A percentile compares a stretch with the other conserved stretches of the same genome.
These are phyloP conservation scores for Vitis hybrid DNA, from an alignment of 177 flowering plant genomes.

Conservation along the genomic window DNA sequence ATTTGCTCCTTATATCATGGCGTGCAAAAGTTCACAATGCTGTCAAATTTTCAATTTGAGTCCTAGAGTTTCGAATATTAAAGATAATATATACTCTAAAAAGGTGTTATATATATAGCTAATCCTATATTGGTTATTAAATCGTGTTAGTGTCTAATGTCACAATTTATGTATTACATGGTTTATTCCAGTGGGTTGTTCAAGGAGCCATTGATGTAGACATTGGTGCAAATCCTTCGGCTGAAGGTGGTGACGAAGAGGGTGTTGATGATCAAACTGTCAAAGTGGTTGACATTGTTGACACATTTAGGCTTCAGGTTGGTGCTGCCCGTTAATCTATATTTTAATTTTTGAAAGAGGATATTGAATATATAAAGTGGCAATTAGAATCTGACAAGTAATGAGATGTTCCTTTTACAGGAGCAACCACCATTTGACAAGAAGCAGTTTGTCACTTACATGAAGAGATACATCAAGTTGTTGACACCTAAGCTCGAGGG, in stretches of 20 bases:
- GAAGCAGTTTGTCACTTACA: conserved; percentile 64
- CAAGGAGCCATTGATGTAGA: conserved; percentile 82
- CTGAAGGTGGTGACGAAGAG: conserved; percentile 89
- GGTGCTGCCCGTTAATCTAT: neutral
- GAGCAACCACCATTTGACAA: conserved; percentile 93
- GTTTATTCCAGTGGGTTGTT: conserved; percentile 73
- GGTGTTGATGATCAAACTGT: conserved; percentile 80
- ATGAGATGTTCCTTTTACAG: conserved; percentile 26
- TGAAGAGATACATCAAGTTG: conserved; percentile 70
- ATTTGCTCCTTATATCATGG: neutral
- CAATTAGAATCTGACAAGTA: too few relatives aligned
- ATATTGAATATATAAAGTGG: too few relatives aligned
- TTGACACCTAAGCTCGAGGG: conserved; percentile 62
- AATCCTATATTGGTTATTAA: too few relatives aligned
- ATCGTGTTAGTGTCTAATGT: too few relatives aligned
- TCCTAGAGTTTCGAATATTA: too few relatives aligned
- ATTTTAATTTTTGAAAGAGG: neutral
- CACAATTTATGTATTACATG: too few relatives aligned
- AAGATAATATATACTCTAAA: too few relatives aligned
- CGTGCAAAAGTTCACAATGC: neutral
- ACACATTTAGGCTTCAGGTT: conserved; percentile 93
- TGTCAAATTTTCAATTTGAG: too few relatives aligned
- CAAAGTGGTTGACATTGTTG: conserved; percentile 95
- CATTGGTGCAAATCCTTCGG: conserved; percentile 96
- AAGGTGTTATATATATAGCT: too few relatives aligned